A percentile compares a stretch with the other conserved stretches of the same genome.
These are phyloP conservation scores for Nannochloris sp. DNA, from an alignment of 139 green algal genomes.

Conservation along the genomic window DNA sequence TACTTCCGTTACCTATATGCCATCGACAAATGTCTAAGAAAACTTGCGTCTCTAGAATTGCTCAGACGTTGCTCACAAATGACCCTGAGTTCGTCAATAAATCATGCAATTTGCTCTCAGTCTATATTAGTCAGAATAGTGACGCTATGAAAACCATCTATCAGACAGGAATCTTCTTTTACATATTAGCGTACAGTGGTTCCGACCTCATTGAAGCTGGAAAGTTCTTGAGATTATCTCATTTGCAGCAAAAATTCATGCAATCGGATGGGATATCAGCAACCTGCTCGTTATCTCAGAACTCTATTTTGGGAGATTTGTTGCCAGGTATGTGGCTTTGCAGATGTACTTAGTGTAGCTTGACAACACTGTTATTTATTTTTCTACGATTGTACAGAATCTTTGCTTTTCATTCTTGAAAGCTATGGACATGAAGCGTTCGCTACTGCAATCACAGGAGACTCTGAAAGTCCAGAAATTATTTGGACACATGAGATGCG, in stretches of 20 bases:
- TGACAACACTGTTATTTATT: not conserved
- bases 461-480: constrained; percentile 85
- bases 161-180: constrained; percentile 79
- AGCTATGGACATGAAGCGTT: constrained; percentile 57
- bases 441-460: constrained; percentile 61
- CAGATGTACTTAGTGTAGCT: not conserved
- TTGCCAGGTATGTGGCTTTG: constrained; percentile 43
- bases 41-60: constrained; percentile 48
- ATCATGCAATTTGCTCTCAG: constrained; percentile 49
- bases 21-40: constrained; percentile 53
- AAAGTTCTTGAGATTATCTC: constrained; percentile 48
- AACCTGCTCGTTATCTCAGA: constrained; percentile 43
- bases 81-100: constrained; percentile 68
- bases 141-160: constrained; percentile 64
- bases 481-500: constrained; percentile 90
- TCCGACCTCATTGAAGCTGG: constrained; percentile 67
- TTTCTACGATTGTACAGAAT: constrained; percentile 37
- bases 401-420: constrained; percentile 79
- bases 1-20: constrained; percentile 67
- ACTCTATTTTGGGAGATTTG: constrained; percentile 71
- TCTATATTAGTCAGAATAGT: constrained; percentile 49
- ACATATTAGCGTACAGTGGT: constrained; percentile 76
- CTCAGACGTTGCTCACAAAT: constrained; percentile 62
- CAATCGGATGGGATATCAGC: constrained; percentile 5
- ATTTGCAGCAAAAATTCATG: constrained; percentile 38